Evolutionary conservation across 257 asterid species (phyloP).

Genomic region (Scutellaria galericulata): DNA sequence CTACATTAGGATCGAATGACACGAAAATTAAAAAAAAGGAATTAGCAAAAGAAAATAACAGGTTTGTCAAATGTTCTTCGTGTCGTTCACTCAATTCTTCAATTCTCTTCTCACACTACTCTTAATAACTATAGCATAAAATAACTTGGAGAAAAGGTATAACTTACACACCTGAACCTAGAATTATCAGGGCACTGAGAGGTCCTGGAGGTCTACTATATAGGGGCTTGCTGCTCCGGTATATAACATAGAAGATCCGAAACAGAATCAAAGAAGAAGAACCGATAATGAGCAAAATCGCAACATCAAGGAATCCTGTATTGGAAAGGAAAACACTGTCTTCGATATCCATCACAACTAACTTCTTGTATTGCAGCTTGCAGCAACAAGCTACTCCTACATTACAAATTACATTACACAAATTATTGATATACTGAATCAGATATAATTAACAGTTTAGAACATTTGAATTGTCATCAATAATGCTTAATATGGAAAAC

Average conservation of each 20-base stretch:
- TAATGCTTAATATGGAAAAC: background rate
- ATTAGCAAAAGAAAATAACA: background rate
- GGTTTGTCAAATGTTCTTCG: background rate
- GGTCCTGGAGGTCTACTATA: conserved; percentile 43
- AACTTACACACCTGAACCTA: conserved; percentile 74
- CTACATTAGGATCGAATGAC: conserved; percentile 42
- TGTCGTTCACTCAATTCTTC: too few relatives aligned
- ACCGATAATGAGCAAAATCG: conserved; percentile 44
- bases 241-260: conserved; percentile 56
- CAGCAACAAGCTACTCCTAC: conserved; percentile 28
- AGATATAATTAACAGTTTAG: background rate
- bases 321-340: conserved; percentile 31
- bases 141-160: background rate
- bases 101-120: too few relatives aligned
- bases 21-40: background rate
- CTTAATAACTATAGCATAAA: background rate
- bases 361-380: conserved; percentile 11
- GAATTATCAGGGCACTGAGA: conserved; percentile 64
- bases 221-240: conserved; percentile 48
- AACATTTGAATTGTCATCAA: too few relatives aligned
- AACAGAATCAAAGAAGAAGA: conserved; percentile 43
- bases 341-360: conserved; percentile 43
- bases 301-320: conserved; percentile 32
- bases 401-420: background rate
- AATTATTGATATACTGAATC: conserved; percentile 16